A percentile compares a stretch with the other conserved stretches of the same genome.
Evolutionary conservation across 75 land plant species (phyloP).

Genomic region (Cryptomeria japonica): DNA sequence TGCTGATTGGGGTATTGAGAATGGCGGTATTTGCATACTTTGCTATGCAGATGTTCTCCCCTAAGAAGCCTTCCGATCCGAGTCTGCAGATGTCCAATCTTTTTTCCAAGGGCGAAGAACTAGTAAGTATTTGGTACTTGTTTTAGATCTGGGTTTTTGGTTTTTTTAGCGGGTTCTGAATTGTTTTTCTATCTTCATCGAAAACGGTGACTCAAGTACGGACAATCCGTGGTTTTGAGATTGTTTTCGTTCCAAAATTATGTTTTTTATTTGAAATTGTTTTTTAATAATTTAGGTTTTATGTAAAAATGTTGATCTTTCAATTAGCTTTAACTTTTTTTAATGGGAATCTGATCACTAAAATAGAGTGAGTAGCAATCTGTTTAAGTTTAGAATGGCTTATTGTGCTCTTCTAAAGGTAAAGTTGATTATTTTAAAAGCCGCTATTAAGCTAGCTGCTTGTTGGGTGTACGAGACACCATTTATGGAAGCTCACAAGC

Average conservation of each 20-base stretch:
- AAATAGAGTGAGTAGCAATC: background rate
- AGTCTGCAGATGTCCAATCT: slow-evolving; percentile 69
- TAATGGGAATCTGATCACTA: background rate
- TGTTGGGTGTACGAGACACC: background rate
- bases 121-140: slow-evolving; percentile 44
- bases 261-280: background rate
- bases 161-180: background rate
- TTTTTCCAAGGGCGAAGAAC: slow-evolving; percentile 71
- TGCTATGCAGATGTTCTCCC: slow-evolving; percentile 77
- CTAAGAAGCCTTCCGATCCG: slow-evolving; percentile 58
- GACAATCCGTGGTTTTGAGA: background rate
- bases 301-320: background rate
- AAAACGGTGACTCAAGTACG: too few relatives aligned
- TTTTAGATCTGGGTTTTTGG: background rate
- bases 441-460: too few relatives aligned
- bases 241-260: background rate
- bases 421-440: background rate
- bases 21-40: slow-evolving; percentile 93
- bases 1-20: slow-evolving; percentile 61
- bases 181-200: background rate
- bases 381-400: background rate
- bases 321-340: background rate
- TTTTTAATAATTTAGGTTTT: background rate
- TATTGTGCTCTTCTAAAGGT: background rate
- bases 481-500: background rate